Base-by-base conservation (phyloP, 2,329 filamentous ascomycete species). In the Cordyceps cicadae region DNA sequence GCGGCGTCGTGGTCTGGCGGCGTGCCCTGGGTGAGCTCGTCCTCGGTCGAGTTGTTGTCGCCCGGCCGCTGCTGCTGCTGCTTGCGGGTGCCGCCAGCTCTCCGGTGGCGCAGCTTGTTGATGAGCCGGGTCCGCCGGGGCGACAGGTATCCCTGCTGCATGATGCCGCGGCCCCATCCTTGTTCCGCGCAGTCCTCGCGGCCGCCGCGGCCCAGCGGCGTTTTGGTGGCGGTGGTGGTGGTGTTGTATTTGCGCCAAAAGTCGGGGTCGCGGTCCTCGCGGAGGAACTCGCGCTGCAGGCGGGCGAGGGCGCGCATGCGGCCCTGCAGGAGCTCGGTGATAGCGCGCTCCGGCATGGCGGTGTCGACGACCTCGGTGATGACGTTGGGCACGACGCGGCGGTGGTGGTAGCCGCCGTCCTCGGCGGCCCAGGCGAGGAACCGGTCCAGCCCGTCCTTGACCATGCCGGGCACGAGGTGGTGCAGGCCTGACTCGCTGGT, bases 351-450 rank as follows among this genome's bases (percentile, higher is more conserved):
- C 8, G 63, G 62, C 60, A 69, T 62, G 4, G 54, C 62, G 0
- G 67, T 69, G 53, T 77, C 70, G 46, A 78, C 65, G 5, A 74
- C 64, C 54, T 75, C 74, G 26, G 70, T 69, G 29, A 74, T 63
- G 39, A 77, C 67, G 61, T 78, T 78, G 14, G 76, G 74, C 2
- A 76, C 67, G 34, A 71, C 68, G 2, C 70, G 66, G 3, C 73
- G 66, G 45, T 71, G 64, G 7, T 64, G 63, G 63, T 74, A 77
- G 26, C 69, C 69, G 19, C 74, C 76, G 41, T 78, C 76, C 15
- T 71, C 68, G n/a, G 73, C 72, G 0, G 76, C 74, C 76, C 76
- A 78, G 21, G 63, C 67, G n/a, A 75, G 54, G 55, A 73, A 77
- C 43, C 66, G 66, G 29, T 71, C 69, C 1, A 78, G 60, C 15